Percentiles rank a stretch among this genome's conserved stretches.
Conservation (phyloP, 306 rosid genomes). For the Leucaena leucocephala region DNA sequence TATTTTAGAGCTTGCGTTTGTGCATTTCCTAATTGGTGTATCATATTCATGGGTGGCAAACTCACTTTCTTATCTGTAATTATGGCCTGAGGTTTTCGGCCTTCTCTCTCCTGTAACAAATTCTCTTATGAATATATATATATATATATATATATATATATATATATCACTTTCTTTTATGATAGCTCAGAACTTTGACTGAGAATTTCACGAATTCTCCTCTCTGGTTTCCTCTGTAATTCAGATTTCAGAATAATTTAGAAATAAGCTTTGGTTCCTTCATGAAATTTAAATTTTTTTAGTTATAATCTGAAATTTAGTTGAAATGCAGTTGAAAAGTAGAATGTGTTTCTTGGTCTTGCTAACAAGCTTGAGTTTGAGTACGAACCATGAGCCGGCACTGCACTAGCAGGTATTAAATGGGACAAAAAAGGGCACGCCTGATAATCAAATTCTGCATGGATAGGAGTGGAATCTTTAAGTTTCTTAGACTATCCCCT, state of each 20-base stretch:
- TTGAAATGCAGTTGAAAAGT: not conserved
- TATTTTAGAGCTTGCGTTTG: not conserved
- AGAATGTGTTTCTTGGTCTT: not conserved
- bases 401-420: not conserved
- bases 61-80: not conserved
- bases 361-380: not conserved
- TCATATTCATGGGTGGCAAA: not conserved
- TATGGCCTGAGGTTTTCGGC: not conserved
- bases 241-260: not conserved
- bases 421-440: constrained; percentile 26
- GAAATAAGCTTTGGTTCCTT: not conserved
- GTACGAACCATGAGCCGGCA: not conserved
- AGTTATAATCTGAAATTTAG: no score
- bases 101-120: not conserved
- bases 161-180: not conserved
- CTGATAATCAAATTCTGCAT: constrained; percentile 16
- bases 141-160: not conserved
- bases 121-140: not conserved
- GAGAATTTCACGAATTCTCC: not conserved
- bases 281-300: no score
- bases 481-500: not conserved
- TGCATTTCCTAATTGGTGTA: not conserved
- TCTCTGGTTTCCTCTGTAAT: not conserved
- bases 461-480: constrained; percentile 16
- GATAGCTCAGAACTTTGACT: not conserved